Evolutionary conservation across 306 rosid species (phyloP).

Genomic region (Begonia masoniana): DNA sequence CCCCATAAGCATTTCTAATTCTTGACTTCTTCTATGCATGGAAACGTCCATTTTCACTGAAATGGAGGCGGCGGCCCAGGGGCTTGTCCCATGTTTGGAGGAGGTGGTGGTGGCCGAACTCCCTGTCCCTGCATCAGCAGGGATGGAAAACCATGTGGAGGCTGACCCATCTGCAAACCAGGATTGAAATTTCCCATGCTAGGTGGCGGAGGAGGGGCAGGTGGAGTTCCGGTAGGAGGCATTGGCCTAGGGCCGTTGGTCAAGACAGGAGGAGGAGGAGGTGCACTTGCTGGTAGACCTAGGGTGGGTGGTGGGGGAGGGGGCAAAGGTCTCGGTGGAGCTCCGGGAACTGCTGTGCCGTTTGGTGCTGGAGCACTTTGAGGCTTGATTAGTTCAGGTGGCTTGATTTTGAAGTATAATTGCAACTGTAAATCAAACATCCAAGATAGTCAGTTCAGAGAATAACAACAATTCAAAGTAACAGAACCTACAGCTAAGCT

Average conservation of each 20-base stretch:
- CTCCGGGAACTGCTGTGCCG: too few relatives aligned
- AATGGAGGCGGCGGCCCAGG: constrained; percentile 1
- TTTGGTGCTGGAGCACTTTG: too few relatives aligned
- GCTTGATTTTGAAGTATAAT: too few relatives aligned
- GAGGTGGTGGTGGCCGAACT: constrained; percentile 37
- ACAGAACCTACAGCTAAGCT: too few relatives aligned
- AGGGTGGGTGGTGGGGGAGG: constrained; percentile 23
- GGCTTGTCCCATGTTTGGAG: constrained; percentile 47
- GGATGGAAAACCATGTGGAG: constrained; percentile 43
- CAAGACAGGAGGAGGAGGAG: constrained; percentile 80
- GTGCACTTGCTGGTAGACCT: constrained; percentile 30
- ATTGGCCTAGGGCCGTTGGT: constrained; percentile 73
- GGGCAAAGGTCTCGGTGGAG: too few relatives aligned
- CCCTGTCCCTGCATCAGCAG: constrained; percentile 34
- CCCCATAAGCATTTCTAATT: too few relatives aligned
- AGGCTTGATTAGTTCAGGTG: too few relatives aligned
- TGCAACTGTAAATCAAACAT: too few relatives aligned
- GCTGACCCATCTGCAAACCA: constrained; percentile 10
- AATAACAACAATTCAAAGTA: too few relatives aligned
- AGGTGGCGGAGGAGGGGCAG: constrained; percentile 75
- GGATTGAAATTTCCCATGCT: constrained; percentile 43
- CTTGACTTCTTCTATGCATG: too few relatives aligned
- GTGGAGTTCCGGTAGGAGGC: constrained; percentile 69
- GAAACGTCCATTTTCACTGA: not conserved
- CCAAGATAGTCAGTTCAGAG: too few relatives aligned